Base-by-base conservation (phyloP, 1,139 yeast genomes). In the Schwanniomyces etchellsii region DNA sequence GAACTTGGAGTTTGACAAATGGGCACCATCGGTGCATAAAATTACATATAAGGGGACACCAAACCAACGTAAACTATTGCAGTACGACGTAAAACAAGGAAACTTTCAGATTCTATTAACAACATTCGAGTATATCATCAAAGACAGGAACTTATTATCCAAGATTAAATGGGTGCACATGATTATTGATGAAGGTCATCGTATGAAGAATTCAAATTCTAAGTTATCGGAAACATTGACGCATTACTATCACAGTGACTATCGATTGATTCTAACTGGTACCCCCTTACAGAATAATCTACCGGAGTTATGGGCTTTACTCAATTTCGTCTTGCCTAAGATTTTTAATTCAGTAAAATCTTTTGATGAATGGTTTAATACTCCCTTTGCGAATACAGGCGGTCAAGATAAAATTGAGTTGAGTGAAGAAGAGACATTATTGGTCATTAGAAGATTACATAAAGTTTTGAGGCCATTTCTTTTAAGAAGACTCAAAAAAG, bases 391-490 rank as follows among this genome's bases (percentile, higher is more conserved):
- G 1, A 81, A 79, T 43, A 78, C 91, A 24, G 91, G 93, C 37
- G 76, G 80, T 20, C 91, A 81, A 52, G 91, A 82, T 47, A 81
- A 81, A 56, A 76, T 82, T 16, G 91, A 78, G 39, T 61, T 82
- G 31, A 76, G 83, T 11, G 91, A 91, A 71, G 98, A 91, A 79
- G 98, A 91, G 60, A 82, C 95, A 13, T 67, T 91, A 42, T 77
- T 91, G 64, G 85, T 91, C 36, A 91, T 91, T 50, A 73, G 97
- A 56, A 85, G 98, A 74, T 72, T 91, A 52, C 98, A 91, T 57
- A 91, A 91, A 55, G 98, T 91, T 15, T 70, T 91, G 50, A 75
- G 98, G 52, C 98, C 98, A 3, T 91, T 91, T 71, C 67, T 91
- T 46, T 68, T 91, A 48, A 79, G 98, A 62, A 81, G 98, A 65